A percentile compares a stretch with the other conserved stretches of the same genome.
Conservation (phyloP, 2,329 filamentous ascomycete genomes). For the Neonectria sp. region DNA sequence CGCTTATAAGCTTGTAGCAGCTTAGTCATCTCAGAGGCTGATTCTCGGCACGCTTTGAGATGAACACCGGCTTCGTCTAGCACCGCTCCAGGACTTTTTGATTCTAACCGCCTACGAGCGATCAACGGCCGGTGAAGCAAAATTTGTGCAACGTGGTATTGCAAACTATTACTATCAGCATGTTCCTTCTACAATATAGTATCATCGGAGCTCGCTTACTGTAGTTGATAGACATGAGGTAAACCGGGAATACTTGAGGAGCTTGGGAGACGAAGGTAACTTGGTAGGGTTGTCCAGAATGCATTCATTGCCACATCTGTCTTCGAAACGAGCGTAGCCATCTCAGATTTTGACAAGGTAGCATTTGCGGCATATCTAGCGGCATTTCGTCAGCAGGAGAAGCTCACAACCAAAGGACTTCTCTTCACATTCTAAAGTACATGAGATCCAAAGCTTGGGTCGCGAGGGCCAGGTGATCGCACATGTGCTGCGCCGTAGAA, state of each 20-base stretch:
- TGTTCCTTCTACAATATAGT: too few species aligned
- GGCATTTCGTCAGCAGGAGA: not conserved
- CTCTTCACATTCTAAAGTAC: not conserved
- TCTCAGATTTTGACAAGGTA: slow-evolving; percentile 1
- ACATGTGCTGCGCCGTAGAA: not conserved
- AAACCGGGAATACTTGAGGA: not conserved
- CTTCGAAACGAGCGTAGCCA: slow-evolving; percentile 14
- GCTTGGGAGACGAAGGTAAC: slow-evolving; percentile 15
- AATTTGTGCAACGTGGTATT: slow-evolving; percentile 41
- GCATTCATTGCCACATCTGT: slow-evolving; percentile 16
- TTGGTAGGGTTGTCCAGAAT: slow-evolving; percentile 16
- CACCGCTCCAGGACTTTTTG: not conserved
- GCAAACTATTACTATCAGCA: slow-evolving; percentile 31
- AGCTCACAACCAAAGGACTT: too few species aligned
- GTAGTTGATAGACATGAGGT: slow-evolving; percentile 43
- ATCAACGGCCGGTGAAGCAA: slow-evolving; percentile 42
- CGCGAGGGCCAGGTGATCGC: slow-evolving; percentile 9
- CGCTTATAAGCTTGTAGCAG: slow-evolving; percentile 39
- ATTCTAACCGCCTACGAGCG: not conserved
- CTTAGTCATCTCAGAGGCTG: slow-evolving; percentile 37
- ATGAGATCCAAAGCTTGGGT: slow-evolving; percentile 22
- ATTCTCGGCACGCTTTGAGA: slow-evolving; percentile 40
- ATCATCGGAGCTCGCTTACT: slow-evolving; percentile 23
- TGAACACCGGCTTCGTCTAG: not conserved
- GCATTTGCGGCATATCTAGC: slow-evolving; percentile 24